Conservation (phyloP, 805 yeast genomes). For the Kuraishia piskuri region DNA sequence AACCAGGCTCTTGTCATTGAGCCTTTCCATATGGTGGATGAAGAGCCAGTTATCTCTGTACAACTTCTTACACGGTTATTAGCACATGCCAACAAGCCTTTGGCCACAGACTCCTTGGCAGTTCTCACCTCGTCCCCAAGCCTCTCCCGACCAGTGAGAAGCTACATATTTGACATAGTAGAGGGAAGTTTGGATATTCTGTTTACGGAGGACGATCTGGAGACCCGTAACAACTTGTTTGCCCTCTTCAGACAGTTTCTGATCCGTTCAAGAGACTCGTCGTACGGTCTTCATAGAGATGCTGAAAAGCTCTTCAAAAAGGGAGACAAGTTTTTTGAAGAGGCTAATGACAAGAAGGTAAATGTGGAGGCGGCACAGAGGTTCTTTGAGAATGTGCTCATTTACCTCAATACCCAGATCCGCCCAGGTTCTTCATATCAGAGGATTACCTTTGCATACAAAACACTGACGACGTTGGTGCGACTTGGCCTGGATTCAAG, state of each 20-base stretch:
- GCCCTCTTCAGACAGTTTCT: conserved; percentile 57
- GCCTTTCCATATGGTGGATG: conserved; percentile 29
- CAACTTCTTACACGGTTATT: conserved; percentile 30
- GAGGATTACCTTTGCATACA: conserved; percentile 38
- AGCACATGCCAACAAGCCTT: conserved; percentile 30
- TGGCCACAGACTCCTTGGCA: conserved; percentile 50
- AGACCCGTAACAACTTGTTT: conserved; percentile 55
- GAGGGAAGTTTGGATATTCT: conserved; percentile 36
- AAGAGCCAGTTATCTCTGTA: conserved; percentile 23
- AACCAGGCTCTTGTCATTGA: conserved; percentile 43
- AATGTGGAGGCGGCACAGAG: conserved; percentile 23
- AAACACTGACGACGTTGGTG: conserved; percentile 35
- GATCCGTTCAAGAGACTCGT: conserved; percentile 58
- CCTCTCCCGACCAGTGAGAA: conserved; percentile 47
- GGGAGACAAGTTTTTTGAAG: conserved; percentile 26
- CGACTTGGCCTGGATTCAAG: conserved; percentile 48
- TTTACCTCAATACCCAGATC: conserved; percentile 28
- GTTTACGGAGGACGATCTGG: conserved; percentile 59
- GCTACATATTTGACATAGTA: conserved; percentile 34
- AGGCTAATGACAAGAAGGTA: conserved; percentile 23
- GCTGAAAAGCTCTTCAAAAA: conserved; percentile 29
- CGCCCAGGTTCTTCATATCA: conserved; percentile 53
- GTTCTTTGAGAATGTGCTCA: conserved; percentile 30
- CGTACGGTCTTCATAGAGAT: conserved; percentile 50
- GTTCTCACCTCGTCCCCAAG: conserved; percentile 54